Percentiles rank a stretch among this genome's conserved stretches.
Evolutionary conservation across 768 basidiomycete genomes (phyloP).

Genomic region (Pleurotus sapidus): DNA sequence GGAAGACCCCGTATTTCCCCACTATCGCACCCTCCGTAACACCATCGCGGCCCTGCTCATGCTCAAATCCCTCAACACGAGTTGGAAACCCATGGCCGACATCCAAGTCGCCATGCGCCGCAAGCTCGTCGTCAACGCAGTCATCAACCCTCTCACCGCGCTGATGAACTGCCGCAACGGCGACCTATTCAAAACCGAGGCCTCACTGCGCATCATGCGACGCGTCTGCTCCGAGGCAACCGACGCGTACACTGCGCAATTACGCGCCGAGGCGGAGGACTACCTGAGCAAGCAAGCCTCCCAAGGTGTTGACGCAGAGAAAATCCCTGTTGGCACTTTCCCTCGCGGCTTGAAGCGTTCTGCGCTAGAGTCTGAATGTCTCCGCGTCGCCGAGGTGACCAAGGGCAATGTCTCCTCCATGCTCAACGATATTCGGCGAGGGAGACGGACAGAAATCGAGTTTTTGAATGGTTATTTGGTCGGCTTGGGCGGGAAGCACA

Average conservation of each 20-base stretch:
- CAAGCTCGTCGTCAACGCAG: constrained; percentile 78
- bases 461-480: constrained; percentile 82
- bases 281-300: constrained; percentile 28
- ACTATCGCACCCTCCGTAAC: constrained; percentile 61
- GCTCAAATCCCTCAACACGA: constrained; percentile 53
- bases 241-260: constrained; percentile 51
- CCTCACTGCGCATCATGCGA: constrained; percentile 41
- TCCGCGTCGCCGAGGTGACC: constrained; percentile 56
- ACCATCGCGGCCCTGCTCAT: constrained; percentile 65
- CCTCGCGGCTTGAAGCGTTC: constrained; percentile 42
- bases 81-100: constrained; percentile 64
- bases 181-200: constrained; percentile 48
- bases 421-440: constrained; percentile 66
- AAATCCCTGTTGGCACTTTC: constrained; percentile 32
- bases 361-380: constrained; percentile 53
- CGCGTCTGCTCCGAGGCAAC: constrained; percentile 73
- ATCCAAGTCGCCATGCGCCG: constrained; percentile 70
- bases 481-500: constrained; percentile 52
- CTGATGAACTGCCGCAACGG: constrained; percentile 81
- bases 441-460: constrained; percentile 73
- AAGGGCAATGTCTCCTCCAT: constrained; percentile 76
- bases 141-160: constrained; percentile 85
- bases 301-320: constrained; percentile 22
- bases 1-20: constrained; percentile 33
- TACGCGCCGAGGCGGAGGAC: constrained; percentile 34